Conservation (phyloP, 768 basidiomycete species). For the Jaapia argillacea region DNA sequence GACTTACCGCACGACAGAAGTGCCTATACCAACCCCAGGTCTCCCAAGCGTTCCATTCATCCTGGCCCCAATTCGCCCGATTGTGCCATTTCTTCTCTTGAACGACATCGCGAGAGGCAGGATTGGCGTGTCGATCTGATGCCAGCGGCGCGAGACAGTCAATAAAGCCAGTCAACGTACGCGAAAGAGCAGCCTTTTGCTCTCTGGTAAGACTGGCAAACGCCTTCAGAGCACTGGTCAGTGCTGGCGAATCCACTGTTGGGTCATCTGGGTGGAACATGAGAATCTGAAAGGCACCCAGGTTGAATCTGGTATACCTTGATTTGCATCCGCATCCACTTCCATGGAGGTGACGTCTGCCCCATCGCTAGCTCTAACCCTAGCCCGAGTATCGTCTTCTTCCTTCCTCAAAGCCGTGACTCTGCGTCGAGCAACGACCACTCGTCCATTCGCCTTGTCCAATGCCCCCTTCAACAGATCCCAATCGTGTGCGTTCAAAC, state of each 20-base stretch:
- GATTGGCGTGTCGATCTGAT: constrained; percentile 35
- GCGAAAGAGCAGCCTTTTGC: constrained; percentile 62
- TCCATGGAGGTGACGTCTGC: constrained; percentile 43
- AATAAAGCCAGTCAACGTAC: constrained; percentile 72
- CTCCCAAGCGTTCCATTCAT: constrained; percentile 80
- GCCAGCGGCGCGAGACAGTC: constrained; percentile 40
- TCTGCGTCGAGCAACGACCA: constrained; percentile 66
- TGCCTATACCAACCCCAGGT: constrained; percentile 90
- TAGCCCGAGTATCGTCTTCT: constrained; percentile 78
- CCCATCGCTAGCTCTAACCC: constrained; percentile 53
- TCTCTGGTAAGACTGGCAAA: constrained; percentile 65
- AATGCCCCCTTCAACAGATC: constrained; percentile 72
- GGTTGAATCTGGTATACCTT: constrained; percentile 28
- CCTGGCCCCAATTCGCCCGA: constrained; percentile 56
- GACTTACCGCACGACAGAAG: constrained; percentile 68
- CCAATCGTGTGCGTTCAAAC: constrained; percentile 68
- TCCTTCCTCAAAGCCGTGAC: constrained; percentile 73
- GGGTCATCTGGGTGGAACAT: constrained; percentile 27
- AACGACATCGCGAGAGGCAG: constrained; percentile 45
- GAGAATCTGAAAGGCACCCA: neutral
- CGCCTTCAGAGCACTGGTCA: constrained; percentile 67
- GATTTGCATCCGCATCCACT: constrained; percentile 67
- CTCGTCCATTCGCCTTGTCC: constrained; percentile 87
- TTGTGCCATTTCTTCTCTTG: constrained; percentile 61
- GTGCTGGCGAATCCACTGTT: constrained; percentile 51